phyloP scores from a whole-genome alignment of 2,329 filamentous ascomycete species.

The Aspergillus sp. region DNA sequence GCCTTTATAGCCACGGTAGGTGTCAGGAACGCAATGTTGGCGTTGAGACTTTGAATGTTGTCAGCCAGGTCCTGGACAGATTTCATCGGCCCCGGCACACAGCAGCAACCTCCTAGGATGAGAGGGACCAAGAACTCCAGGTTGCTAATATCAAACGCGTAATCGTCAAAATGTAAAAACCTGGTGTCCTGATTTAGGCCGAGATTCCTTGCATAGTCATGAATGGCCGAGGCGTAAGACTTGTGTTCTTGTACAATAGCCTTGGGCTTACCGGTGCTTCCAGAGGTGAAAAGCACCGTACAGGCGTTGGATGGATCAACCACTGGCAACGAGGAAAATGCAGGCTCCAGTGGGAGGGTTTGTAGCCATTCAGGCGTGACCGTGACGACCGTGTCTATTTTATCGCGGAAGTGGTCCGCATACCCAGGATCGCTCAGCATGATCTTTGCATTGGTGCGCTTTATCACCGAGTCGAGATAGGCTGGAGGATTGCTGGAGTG shows the following conservation, averaged over 20 bases:
- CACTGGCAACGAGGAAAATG: neutral
- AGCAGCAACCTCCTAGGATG: neutral
- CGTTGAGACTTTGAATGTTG: conserved; percentile 17
- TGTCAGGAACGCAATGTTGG: conserved; percentile 26
- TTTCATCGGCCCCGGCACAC: neutral
- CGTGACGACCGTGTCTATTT: neutral
- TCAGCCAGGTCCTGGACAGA: neutral
- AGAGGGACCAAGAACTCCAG: neutral
- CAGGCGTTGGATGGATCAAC: neutral
- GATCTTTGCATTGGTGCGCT: neutral
- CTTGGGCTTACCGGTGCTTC: neutral
- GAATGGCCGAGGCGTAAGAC: neutral
- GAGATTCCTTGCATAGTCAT: neutral
- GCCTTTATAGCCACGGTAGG: conserved; percentile 26
- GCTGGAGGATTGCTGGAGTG: neutral
- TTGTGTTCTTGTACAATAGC: neutral
- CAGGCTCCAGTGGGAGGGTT: neutral
- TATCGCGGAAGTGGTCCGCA: neutral
- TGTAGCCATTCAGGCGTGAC: neutral
- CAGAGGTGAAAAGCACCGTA: neutral
- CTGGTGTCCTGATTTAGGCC: neutral
- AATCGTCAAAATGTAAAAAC: neutral
- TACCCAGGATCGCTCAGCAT: neutral
- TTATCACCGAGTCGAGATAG: neutral
- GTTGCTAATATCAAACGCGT: conserved; percentile 6